These are phyloP conservation scores for Asterophora parasitica DNA, from an alignment of 768 basidiomycete species.

Conservation along the genomic window DNA sequence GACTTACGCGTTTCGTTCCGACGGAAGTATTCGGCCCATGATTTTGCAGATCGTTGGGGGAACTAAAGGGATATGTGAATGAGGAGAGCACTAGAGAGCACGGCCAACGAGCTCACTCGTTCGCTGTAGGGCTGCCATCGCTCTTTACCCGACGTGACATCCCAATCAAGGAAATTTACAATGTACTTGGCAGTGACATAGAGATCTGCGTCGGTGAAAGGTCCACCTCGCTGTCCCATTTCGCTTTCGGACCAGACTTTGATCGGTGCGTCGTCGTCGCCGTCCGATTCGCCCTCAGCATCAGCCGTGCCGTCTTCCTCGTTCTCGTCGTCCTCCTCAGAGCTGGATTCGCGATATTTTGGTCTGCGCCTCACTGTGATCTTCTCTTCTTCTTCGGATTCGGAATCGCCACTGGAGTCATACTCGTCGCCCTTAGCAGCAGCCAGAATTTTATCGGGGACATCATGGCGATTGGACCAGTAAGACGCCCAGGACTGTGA, in stretches of 20 bases:
- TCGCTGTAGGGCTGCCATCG: conserved; percentile 53
- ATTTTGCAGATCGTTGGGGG: conserved; percentile 47
- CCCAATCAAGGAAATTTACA: conserved; percentile 43
- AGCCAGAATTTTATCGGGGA: conserved; percentile 62
- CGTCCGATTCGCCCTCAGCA: conserved; percentile 25
- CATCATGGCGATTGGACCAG: conserved; percentile 61
- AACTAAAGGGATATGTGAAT: conserved; percentile 30
- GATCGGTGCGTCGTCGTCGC: conserved; percentile 29
- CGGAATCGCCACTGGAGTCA: conserved; percentile 17
- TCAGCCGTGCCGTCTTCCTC: conserved; percentile 20
- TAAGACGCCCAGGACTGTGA: conserved; percentile 61
- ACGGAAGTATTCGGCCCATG: conserved; percentile 61
- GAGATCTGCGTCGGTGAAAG: conserved; percentile 59
- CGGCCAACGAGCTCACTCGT: conserved; percentile 32
- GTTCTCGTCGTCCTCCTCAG: conserved; percentile 27
- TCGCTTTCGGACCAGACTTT: conserved; percentile 34
- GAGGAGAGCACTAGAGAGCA: background rate
- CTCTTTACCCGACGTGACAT: conserved; percentile 34
- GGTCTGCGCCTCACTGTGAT: conserved; percentile 20
- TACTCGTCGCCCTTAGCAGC: conserved; percentile 33
- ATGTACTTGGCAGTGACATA: conserved; percentile 58
- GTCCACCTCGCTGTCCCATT: conserved; percentile 48
- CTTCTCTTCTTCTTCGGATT: conserved; percentile 21
- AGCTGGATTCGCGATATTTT: conserved; percentile 30
- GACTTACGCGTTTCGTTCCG: conserved; percentile 45